Evolutionary conservation across 331 rosid species (phyloP).

Genomic region (Rosa hybrid): DNA sequence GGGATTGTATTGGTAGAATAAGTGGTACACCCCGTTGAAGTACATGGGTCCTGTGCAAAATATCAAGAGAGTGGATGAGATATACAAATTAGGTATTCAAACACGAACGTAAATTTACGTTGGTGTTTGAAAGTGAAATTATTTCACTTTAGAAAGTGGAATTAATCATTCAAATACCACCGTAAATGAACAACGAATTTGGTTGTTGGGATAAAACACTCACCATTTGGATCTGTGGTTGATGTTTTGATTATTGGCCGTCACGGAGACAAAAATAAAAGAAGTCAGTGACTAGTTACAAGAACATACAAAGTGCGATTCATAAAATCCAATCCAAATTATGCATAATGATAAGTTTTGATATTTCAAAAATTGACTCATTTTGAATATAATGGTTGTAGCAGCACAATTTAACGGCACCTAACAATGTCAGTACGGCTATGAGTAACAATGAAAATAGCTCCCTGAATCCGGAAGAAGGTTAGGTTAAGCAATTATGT

Average conservation of each 20-base stretch:
- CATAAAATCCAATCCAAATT: too few relatives aligned
- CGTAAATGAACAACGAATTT: not conserved
- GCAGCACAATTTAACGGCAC: too few relatives aligned
- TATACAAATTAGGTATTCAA: not conserved
- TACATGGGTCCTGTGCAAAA: constrained; percentile 41
- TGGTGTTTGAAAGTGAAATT: too few relatives aligned
- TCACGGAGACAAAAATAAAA: not conserved
- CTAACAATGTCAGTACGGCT: too few relatives aligned
- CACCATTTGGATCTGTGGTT: constrained; percentile 8
- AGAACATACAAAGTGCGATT: not conserved
- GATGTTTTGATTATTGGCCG: not conserved
- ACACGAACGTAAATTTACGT: too few relatives aligned
- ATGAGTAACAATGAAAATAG: too few relatives aligned
- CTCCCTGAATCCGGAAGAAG: too few relatives aligned
- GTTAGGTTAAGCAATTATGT: too few relatives aligned
- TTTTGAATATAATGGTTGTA: too few relatives aligned
- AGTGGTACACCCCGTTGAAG: constrained; percentile 40
- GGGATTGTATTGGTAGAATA: constrained; percentile 52
- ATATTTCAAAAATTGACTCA: too few relatives aligned
- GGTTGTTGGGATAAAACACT: not conserved
- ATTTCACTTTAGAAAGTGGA: not conserved
- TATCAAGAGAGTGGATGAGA: not conserved
- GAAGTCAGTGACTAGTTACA: not conserved
- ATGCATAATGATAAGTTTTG: too few relatives aligned
- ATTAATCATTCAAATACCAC: too few relatives aligned